Evolutionary conservation across 2,329 filamentous ascomycete genomes (phyloP), one percentile per base, ranked within the genome.

Genomic region (Amauroascus verrucosus): DNA sequence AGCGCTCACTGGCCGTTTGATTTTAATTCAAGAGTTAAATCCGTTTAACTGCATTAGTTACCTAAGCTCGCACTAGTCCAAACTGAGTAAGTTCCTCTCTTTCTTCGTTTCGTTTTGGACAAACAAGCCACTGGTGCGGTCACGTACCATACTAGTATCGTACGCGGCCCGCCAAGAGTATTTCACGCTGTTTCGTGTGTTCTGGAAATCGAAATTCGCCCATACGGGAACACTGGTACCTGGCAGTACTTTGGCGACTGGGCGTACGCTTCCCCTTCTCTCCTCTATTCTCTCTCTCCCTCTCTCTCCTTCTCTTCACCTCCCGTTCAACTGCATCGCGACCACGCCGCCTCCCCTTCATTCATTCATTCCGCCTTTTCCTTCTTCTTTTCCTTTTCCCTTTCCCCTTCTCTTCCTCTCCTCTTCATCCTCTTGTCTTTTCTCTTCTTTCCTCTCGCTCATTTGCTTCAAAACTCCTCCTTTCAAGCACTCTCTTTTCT

Each of bases 241-340:
- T 48, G 5, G 46, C 33, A 28, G 33, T 48, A 51, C 48, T 37
- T 51, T 6, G n/a, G 24, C 8, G 38, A 53, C 53, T 44, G 26
- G 26, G 4, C 44, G 51, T 46, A n/a, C 45, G 22, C n/a, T 40
- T 14, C 16, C n/a, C n/a, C 28, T 57, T 51, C 40, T 47, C 54
- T 55, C 51, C 51, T 54, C 57, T 59, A 54, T 45, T 57, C 52
- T 54, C 58, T 56, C 33, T 35, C 22, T 16, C 30, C 37, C 46
- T 35, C 47, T 55, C 58, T 32, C 53, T 44, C 14, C 41, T 24
- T 32, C 8, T 52, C 40, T 50, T 46, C 46, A 48, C 57, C 55
- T 60, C 51, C 48, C 54, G 54, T 53, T 59, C 55, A 30, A 50
- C 51, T 13, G 30, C 54, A 52, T 40, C 26, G 18, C 45, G 54